These are phyloP conservation scores for Lichtheimia corymbifera DNA, from an alignment of 371 early-diverging fungal species.

Conservation along the genomic window DNA sequence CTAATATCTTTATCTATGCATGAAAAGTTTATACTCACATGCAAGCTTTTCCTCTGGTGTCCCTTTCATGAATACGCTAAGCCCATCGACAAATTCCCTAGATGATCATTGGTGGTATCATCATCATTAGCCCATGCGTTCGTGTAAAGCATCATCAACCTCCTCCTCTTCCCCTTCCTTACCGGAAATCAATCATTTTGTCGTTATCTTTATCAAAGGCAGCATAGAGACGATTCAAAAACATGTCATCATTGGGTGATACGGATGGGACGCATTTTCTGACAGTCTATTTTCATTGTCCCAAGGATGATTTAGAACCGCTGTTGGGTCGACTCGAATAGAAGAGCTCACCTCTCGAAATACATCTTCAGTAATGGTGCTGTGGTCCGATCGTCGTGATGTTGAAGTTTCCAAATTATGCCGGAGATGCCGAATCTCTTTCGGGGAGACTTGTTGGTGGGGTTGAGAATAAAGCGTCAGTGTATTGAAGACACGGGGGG, in stretches of 20 bases:
- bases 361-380: constrained; percentile 67
- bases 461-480: neutral
- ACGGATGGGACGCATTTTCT: constrained; percentile 44
- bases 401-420: constrained; percentile 65
- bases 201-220: constrained; percentile 78
- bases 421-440: constrained; percentile 69
- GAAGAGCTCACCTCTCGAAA: constrained; percentile 63
- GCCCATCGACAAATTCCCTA: constrained; percentile 76
- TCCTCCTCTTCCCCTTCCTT: neutral
- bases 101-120: neutral
- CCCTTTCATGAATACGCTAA: constrained; percentile 80
- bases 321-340: neutral
- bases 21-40: constrained; percentile 49
- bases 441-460: constrained; percentile 56
- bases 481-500: neutral
- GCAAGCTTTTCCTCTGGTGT: constrained; percentile 78
- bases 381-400: constrained; percentile 41
- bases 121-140: neutral
- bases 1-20: neutral
- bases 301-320: neutral
- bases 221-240: constrained; percentile 77
- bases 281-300: constrained; percentile 30
- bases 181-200: constrained; percentile 68
- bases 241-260: constrained; percentile 71
- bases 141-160: neutral